These are phyloP conservation scores for Fusarium anguioides DNA, from an alignment of 2,329 filamentous ascomycete species.

Conservation along the genomic window DNA sequence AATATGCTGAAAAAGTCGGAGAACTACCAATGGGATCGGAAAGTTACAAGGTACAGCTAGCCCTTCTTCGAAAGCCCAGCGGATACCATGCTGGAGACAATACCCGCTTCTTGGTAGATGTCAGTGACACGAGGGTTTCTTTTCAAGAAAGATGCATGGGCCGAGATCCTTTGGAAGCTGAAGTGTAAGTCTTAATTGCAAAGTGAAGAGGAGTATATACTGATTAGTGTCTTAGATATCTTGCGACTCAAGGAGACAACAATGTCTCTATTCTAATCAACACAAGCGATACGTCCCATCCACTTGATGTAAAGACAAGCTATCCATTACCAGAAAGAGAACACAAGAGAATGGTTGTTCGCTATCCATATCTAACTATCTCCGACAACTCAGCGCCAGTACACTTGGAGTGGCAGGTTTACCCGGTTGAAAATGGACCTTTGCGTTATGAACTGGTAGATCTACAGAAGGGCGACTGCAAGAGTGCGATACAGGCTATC, in stretches of 20 bases:
- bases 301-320: not conserved
- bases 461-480: rapidly evolving
- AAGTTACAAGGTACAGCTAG: conserved; percentile 16
- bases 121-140: not conserved
- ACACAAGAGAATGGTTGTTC: not conserved
- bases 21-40: not conserved
- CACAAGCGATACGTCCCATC: rapidly evolving
- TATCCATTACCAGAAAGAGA: conserved; percentile 1
- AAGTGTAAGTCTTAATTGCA: conserved; percentile 3
- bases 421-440: not conserved
- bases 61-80: conserved; percentile 14
- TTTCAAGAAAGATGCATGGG: conserved; percentile 4
- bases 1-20: not conserved
- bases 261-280: not conserved
- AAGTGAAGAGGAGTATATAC: rapidly evolving
- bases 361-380: not conserved
- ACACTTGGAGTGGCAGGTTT: not conserved
- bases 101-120: conserved; percentile 11
- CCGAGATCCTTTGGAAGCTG: not conserved
- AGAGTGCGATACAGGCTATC: not conserved
- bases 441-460: conserved; percentile 18
- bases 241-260: not conserved
- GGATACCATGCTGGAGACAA: not conserved
- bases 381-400: rapidly evolving
- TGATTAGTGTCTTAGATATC: not conserved